A percentile compares a stretch with the other conserved stretches of the same genome.
phyloP scores from a whole-genome alignment of 2,329 filamentous ascomycete species.

The Cercospora canescens region DNA sequence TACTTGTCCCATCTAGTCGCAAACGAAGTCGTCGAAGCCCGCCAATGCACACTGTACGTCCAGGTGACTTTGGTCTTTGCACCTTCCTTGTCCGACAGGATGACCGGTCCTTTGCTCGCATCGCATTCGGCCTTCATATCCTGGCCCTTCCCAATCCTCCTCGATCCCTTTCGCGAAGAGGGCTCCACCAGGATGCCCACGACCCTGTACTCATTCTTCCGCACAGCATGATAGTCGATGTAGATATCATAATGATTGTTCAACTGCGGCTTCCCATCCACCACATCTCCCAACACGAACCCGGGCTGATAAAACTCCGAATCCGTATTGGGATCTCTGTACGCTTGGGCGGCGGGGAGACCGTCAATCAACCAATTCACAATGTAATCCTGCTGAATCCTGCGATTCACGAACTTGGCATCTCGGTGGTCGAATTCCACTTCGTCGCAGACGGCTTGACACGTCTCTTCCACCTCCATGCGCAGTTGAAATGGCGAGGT shows the following conservation, averaged over 20 bases:
- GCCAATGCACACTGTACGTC: slow-evolving; percentile 93
- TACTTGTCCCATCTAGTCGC: slow-evolving; percentile 99
- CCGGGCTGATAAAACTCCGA: slow-evolving; percentile 88
- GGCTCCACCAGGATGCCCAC: slow-evolving; percentile 91
- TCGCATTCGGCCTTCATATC: slow-evolving; percentile 60
- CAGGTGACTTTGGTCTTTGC: slow-evolving; percentile 67
- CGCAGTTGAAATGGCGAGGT: slow-evolving; percentile 90
- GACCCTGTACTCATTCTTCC: slow-evolving; percentile 73
- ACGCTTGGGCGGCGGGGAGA: slow-evolving; percentile 82
- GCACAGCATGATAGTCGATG: slow-evolving; percentile 86
- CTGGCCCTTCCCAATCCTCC: slow-evolving; percentile 52
- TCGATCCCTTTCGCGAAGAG: slow-evolving; percentile 64
- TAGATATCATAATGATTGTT: slow-evolving; percentile 97
- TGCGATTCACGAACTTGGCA: slow-evolving; percentile 76
- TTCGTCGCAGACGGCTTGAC: slow-evolving; percentile 74
- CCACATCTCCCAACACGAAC: slow-evolving; percentile 68
- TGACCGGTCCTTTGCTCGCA: slow-evolving; percentile 56
- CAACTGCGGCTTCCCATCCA: slow-evolving; percentile 61
- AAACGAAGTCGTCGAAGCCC: slow-evolving; percentile 80
- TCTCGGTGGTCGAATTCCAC: slow-evolving; percentile 65
- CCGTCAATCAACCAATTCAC: slow-evolving; percentile 96
- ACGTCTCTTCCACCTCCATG: slow-evolving; percentile 85
- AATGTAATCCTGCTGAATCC: slow-evolving; percentile 83
- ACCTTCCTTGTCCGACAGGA: slow-evolving; percentile 63
- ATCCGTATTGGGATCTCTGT: slow-evolving; percentile 72